Base-by-base conservation (phyloP, 2,329 filamentous ascomycete species). In the Xylariaceae sp. region DNA sequence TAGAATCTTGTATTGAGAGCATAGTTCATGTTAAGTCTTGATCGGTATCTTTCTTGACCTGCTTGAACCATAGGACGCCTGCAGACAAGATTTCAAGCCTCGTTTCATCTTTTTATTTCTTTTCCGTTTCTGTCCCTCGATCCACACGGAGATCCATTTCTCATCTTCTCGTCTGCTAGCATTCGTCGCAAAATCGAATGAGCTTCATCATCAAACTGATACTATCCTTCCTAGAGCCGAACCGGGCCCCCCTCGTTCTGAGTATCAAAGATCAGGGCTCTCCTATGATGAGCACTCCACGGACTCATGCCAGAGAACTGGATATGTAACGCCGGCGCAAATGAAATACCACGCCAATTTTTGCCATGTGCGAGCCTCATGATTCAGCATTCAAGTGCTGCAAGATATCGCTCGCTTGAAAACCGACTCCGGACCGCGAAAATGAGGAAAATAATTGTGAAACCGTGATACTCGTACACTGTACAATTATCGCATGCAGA, bases 381-480 rank as follows among this genome's bases (percentile, higher is more conserved):
- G 51, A 50, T 47, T 56, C 45, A 51, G 56, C 52, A 41, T 56
- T 51, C 43, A 44, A 60, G 57, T 56, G 55, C 48, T 56, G 57
- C 60, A 47, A 60, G 61, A 64, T 55, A 50, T 41, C 59, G 59
- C 60, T 60, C 53, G 59, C 59, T 60, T 50, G 31, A 51, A 41
- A 54, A 63, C 61, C 49, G 48, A 62, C 54, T 63, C 56, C 61
- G 56, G 45, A 49, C 51, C 48, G 48, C 53, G 53, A 56, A 60
- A 59, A 55, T 56, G 53, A 57, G 58, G 22, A 59, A 54, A 53
- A 47, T 48, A 46, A 57, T 56, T 53, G 60, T 56, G 55, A 47
- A 60, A 58, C 51, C 47, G 50, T 56, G 54, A 52, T 63, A 62
- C 54, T 60, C 59, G 61, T 63, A 64, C 62, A 65, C 47, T 54